Base-by-base conservation (phyloP, 2,329 filamentous ascomycete genomes). In the Botrytis deweyae region DNA sequence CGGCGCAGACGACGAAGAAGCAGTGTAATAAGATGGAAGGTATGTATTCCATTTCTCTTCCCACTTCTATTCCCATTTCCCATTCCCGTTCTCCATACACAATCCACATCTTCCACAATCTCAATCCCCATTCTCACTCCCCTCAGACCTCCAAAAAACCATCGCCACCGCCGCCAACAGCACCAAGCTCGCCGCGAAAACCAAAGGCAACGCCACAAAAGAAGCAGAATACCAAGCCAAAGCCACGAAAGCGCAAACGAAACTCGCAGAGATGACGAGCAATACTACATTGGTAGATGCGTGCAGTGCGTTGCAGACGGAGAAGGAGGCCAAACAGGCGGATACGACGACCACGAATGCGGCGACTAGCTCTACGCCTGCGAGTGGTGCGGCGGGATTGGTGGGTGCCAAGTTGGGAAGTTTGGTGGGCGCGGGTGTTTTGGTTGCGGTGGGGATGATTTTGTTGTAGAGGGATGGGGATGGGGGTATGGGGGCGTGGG, bases 211-310 rank as follows among this genome's bases (percentile, higher is more conserved):
- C 68, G 73, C 76, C 6, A 77, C 74, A 40, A 74, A 74, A 44
- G 72, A 68, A 8, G 74, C 65, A 4, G 61, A 73, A 16, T 72
- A 74, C 44, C 46, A 74, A 33, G 33, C 63, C 25, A 75, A 74
- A 65, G 75, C 75, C 14, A 63, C 72, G 1, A 52, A 44, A 14
- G 76, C 75, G 3, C 42, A 72, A 40, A 71, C 61, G 36, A 75
- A 73, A 38, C 72, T 77, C 5, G 25, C 68, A 0, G 44, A 49
- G 7, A 63, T 77, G 38, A 74, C 36, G 22, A 72, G 70, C 46
- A 77, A 77, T 38, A 68, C 75, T 12, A 77, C 76, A 4, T 62
- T 77, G 33, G 75, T 76, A 40, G 73, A 76, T 16, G 74, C 72
- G 38, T 77, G 76, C 42, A 62, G 38, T 22, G 20, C 58, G 12